phyloP scores from a whole-genome alignment of 805 yeast species.

The Yarrowia alimentaria region DNA sequence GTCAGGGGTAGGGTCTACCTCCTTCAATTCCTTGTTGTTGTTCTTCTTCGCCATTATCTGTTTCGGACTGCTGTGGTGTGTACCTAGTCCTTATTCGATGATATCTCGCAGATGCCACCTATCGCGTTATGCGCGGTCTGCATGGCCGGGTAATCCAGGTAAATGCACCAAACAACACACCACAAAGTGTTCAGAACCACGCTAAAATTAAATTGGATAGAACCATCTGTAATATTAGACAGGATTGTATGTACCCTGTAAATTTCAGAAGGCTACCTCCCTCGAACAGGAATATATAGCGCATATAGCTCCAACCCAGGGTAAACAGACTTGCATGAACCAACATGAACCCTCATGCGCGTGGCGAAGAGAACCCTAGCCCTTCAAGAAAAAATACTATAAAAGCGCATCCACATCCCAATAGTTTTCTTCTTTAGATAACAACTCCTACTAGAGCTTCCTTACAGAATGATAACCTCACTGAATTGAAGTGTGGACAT shows the following conservation, averaged over 20 bases:
- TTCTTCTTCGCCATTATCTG: slow-evolving; percentile 21
- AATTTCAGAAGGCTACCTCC: no score
- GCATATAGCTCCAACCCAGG: no score
- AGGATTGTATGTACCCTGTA: no score
- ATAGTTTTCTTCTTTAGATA: slow-evolving; percentile 10
- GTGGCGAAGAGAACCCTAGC: slow-evolving; percentile 23
- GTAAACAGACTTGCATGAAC: no score
- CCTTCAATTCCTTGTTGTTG: slow-evolving; percentile 17
- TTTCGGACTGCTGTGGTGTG: neutral
- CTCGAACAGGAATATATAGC: no score
- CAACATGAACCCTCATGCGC: no score
- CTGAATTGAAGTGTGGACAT: slow-evolving; percentile 28
- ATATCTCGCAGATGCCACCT: slow-evolving; percentile 26
- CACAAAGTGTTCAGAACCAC: no score
- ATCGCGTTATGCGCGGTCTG: slow-evolving; percentile 21
- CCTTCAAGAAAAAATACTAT: neutral
- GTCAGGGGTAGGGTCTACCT: slow-evolving; percentile 15
- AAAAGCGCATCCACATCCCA: neutral
- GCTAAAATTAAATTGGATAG: no score
- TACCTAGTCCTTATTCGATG: slow-evolving; percentile 15
- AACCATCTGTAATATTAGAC: no score
- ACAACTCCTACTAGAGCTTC: slow-evolving; percentile 29
- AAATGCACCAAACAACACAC: slow-evolving; percentile 3
- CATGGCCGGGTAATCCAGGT: slow-evolving; percentile 25
- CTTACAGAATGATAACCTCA: slow-evolving; percentile 20